Conservation (phyloP, 106 monocot species). For the Cymbidium sinense region DNA sequence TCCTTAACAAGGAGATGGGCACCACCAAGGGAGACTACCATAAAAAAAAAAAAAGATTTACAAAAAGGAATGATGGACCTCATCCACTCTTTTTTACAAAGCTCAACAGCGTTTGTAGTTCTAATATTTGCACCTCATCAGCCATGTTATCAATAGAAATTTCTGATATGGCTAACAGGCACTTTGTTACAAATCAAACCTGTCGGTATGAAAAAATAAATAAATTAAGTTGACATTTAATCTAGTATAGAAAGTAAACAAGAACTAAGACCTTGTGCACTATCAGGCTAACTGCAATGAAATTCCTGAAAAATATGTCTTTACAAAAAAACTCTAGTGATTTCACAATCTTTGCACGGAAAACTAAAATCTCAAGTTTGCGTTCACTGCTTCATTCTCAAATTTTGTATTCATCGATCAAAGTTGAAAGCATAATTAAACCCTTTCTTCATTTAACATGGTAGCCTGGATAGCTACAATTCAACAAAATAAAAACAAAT, state of each 20-base stretch:
- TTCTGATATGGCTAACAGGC: too few species aligned
- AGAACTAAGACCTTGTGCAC: background rate
- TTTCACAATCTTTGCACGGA: background rate
- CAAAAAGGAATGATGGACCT: too few species aligned
- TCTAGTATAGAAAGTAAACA: too few species aligned
- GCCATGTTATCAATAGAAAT: too few species aligned
- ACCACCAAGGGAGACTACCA: too few species aligned
- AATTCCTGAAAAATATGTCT: background rate
- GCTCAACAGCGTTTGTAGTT: too few species aligned
- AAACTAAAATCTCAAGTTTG: background rate
- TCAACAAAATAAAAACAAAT: background rate
- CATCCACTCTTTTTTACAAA: too few species aligned
- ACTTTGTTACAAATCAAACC: too few species aligned
- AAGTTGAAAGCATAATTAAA: background rate
- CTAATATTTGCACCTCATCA: too few species aligned
- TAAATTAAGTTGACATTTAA: background rate
- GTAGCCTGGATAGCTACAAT: background rate
- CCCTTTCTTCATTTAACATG: background rate
- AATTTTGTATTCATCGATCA: background rate
- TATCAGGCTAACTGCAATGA: background rate
- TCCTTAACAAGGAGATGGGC: too few species aligned
- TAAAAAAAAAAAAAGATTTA: too few species aligned
- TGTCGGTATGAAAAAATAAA: too few species aligned
- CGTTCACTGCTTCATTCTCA: background rate
- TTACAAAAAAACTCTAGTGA: background rate